phyloP scores from a whole-genome alignment of 352 stramenopile species.

The Peronospora tabacina region DNA sequence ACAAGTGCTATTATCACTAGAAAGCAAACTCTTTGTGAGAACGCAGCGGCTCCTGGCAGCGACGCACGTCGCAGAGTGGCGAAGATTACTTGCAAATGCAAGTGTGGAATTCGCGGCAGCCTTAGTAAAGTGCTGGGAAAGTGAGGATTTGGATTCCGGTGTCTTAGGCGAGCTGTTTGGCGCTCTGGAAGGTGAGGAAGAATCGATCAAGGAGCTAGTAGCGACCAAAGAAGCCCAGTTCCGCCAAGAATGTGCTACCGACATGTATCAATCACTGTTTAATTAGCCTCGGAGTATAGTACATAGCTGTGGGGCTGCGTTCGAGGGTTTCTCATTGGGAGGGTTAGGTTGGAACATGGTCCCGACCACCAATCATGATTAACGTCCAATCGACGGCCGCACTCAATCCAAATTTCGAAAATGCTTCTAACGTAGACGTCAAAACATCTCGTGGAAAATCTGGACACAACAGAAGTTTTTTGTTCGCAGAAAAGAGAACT shows the following conservation, averaged over 20 bases:
- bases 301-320: background rate
- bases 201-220: slow-evolving; percentile 29
- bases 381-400: too few relatives aligned
- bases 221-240: slow-evolving; percentile 39
- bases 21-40: slow-evolving; percentile 4
- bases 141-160: slow-evolving; percentile 12
- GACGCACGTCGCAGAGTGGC: slow-evolving; percentile 21
- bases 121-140: slow-evolving; percentile 43
- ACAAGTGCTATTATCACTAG: slow-evolving; percentile 25
- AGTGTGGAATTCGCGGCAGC: slow-evolving; percentile 35
- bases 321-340: too few relatives aligned
- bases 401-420: too few relatives aligned
- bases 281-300: slow-evolving; percentile 1
- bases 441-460: slow-evolving; percentile 14
- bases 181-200: slow-evolving; percentile 30
- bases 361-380: too few relatives aligned
- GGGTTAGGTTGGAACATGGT: too few relatives aligned
- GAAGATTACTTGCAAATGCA: slow-evolving; percentile 27
- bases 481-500: slow-evolving; percentile 11
- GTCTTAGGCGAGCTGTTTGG: slow-evolving; percentile 30
- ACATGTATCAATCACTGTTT: slow-evolving; percentile 26
- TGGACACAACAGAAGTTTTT: slow-evolving; percentile 2
- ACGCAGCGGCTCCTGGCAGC: slow-evolving; percentile 20
- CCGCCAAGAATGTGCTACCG: slow-evolving; percentile 14
- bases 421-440: too few relatives aligned